Conservation (phyloP, 257 asterid species). For the Solanum clarkiae region DNA sequence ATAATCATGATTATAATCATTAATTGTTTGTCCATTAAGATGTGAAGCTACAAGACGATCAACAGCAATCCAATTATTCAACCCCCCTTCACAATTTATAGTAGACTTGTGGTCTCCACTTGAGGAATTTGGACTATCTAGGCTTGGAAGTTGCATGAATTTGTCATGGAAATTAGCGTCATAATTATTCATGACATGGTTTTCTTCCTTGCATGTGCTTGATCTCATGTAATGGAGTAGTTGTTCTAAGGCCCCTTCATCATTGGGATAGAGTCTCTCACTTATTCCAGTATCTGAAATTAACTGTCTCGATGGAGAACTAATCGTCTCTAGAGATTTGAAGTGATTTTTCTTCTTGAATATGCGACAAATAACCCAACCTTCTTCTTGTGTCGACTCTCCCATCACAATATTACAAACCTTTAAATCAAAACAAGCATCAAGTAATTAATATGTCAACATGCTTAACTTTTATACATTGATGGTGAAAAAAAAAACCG, state of each 20-base stretch:
- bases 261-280: slow-evolving; percentile 6
- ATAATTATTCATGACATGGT: neutral
- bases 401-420: neutral
- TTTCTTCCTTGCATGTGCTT: slow-evolving; percentile 51
- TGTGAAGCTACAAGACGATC: slow-evolving; percentile 91
- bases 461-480: neutral
- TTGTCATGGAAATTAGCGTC: neutral
- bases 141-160: slow-evolving; percentile 64
- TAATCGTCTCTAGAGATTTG: neutral
- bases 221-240: slow-evolving; percentile 62
- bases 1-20: slow-evolving; percentile 23
- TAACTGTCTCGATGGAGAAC: neutral
- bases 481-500: neutral
- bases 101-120: neutral
- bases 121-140: slow-evolving; percentile 20
- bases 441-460: neutral
- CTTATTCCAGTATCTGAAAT: neutral
- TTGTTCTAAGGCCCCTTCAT: slow-evolving; percentile 63
- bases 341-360: slow-evolving; percentile 80
- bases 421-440: neutral
- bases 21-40: slow-evolving; percentile 47
- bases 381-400: slow-evolving; percentile 39
- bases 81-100: slow-evolving; percentile 7
- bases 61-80: slow-evolving; percentile 50
- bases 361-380: slow-evolving; percentile 94